A percentile compares a stretch with the other conserved stretches of the same genome.
These are phyloP conservation scores for Pseudophaeomoniella oleicola DNA, from an alignment of 2,329 filamentous ascomycete genomes.

Conservation along the genomic window DNA sequence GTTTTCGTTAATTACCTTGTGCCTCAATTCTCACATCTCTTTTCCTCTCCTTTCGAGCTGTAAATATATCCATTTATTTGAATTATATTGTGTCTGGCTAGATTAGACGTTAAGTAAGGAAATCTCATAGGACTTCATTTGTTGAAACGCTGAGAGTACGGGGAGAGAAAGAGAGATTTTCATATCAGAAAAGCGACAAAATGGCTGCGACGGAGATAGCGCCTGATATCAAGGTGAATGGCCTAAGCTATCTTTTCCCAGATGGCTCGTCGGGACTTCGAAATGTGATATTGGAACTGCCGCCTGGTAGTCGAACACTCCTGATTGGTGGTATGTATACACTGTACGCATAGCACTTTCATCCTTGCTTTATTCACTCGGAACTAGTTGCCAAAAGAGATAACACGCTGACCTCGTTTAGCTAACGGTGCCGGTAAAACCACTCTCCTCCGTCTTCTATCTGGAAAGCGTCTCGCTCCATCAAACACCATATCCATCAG, in stretches of 20 bases:
- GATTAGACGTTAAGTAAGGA: no score
- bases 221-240: conserved; percentile 50
- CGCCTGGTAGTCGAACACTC: conserved; percentile 70
- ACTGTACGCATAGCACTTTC: background rate
- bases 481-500: conserved; percentile 58
- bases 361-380: conserved; percentile 1
- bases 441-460: conserved; percentile 82
- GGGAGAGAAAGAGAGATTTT: no score
- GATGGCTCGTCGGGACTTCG: conserved; percentile 68
- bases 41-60: no score
- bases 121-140: no score
- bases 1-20: no score
- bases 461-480: conserved; percentile 86
- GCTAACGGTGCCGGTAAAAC: conserved; percentile 96
- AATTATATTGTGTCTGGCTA: no score
- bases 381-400: conserved; percentile 7
- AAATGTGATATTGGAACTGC: conserved; percentile 60
- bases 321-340: conserved; percentile 59
- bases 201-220: background rate
- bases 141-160: no score
- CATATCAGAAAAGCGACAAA: no score
- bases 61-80: no score
- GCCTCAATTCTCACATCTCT: no score
- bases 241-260: conserved; percentile 78
- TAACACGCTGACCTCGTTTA: no score